phyloP scores from a whole-genome alignment of 2,329 filamentous ascomycete genomes.

The Hymenoscyphus fraxineus region DNA sequence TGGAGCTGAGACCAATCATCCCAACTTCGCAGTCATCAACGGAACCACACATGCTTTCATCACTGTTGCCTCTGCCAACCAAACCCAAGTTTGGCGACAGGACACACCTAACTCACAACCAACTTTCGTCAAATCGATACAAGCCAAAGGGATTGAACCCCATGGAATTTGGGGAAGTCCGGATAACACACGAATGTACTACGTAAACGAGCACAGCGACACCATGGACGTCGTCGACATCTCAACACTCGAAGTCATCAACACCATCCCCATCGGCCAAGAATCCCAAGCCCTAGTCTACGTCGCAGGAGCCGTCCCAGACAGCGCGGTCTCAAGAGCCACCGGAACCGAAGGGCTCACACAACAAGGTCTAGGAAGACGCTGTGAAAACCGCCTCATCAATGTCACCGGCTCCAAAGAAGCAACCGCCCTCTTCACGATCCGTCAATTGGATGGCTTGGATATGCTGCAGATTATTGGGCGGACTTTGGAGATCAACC shows the following conservation, averaged over 20 bases:
- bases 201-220: conserved; percentile 10
- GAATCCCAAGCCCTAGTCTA: conserved; percentile 10
- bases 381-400: conserved; percentile 8
- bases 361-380: conserved; percentile 7
- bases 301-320: conserved; percentile 9
- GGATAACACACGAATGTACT: conserved; percentile 9
- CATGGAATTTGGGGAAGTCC: conserved; percentile 13
- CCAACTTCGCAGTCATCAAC: conserved; percentile 8
- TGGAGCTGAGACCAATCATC: conserved; percentile 10
- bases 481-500: conserved; percentile 7
- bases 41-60: conserved; percentile 5
- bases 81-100: conserved; percentile 11
- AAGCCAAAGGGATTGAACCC: conserved; percentile 6
- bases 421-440: conserved; percentile 8
- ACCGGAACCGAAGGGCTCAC: conserved; percentile 6
- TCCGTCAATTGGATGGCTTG: conserved; percentile 9
- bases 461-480: conserved; percentile 11
- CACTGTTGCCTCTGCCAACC: conserved; percentile 8
- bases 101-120: background rate
- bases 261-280: conserved; percentile 2
- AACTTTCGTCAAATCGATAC: conserved; percentile 7
- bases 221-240: conserved; percentile 10
- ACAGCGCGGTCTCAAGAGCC: background rate
- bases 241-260: conserved; percentile 3
- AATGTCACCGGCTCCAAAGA: background rate